These are phyloP conservation scores for Candida sanyiensis DNA, from an alignment of 805 yeast genomes.

Conservation along the genomic window DNA sequence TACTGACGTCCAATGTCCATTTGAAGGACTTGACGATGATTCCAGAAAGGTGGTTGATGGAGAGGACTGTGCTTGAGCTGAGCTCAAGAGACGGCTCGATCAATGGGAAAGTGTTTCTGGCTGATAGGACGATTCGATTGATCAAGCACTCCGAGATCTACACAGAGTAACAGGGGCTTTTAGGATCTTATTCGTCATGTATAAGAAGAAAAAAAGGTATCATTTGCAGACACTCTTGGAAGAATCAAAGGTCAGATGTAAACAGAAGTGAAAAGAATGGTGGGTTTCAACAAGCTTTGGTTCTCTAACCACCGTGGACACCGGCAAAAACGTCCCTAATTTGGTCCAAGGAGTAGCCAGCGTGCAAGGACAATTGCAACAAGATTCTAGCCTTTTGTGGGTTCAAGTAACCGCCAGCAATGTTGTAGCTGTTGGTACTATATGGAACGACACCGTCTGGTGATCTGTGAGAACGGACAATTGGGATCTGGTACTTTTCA, in stretches of 20 bases:
- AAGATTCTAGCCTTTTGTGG: constrained; percentile 60
- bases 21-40: constrained; percentile 2
- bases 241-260: too few species aligned
- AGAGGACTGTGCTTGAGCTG: too few species aligned
- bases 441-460: constrained; percentile 64
- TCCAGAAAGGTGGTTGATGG: too few species aligned
- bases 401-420: constrained; percentile 58
- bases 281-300: too few species aligned
- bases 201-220: too few species aligned
- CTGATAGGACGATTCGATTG: neutral
- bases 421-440: constrained; percentile 36
- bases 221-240: too few species aligned
- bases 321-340: constrained; percentile 34
- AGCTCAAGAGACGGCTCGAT: neutral
- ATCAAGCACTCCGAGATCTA: neutral
- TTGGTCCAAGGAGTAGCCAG: constrained; percentile 28
- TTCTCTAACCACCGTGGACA: constrained; percentile 35
- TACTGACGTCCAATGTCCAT: constrained; percentile 31
- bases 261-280: too few species aligned
- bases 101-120: neutral
- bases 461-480: constrained; percentile 56
- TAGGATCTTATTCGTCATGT: too few species aligned
- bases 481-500: constrained; percentile 38
- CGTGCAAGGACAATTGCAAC: constrained; percentile 46
- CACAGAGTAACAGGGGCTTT: too few species aligned